Evolutionary conservation across 1,284 basidiomycete genomes (phyloP).

Genomic region (Apiotrichum mycotoxinovorans): DNA sequence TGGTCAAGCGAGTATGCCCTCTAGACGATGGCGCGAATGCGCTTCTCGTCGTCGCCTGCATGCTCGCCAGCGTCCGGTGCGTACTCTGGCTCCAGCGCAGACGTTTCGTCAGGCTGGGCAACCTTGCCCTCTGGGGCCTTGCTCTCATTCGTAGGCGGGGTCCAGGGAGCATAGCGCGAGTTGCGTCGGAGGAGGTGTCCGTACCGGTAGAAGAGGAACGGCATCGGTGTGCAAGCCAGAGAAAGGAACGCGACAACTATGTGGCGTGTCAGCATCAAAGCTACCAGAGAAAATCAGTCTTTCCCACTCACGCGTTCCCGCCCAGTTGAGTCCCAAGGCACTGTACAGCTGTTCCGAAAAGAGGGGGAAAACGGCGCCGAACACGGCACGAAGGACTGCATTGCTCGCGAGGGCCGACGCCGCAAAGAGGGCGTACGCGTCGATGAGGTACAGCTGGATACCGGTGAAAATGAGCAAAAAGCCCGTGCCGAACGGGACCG

Average conservation of each 20-base stretch:
- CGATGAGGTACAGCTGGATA: conserved; percentile 59
- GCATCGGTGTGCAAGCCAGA: conserved; percentile 58
- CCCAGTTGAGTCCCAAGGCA: conserved; percentile 44
- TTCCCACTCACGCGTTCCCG: conserved; percentile 40
- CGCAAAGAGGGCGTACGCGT: conserved; percentile 58
- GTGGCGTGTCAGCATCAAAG: conserved; percentile 19
- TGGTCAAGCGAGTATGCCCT: too few relatives aligned
- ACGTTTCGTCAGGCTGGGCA: conserved; percentile 18
- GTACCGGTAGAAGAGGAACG: conserved; percentile 53
- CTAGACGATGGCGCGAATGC: background rate
- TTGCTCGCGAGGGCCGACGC: conserved; percentile 67
- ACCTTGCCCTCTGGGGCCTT: conserved; percentile 1
- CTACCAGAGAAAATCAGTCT: background rate
- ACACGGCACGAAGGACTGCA: conserved; percentile 62
- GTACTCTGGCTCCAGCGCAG: conserved; percentile 36
- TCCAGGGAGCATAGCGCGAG: conserved; percentile 30
- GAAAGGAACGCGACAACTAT: conserved; percentile 60
- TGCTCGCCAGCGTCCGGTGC: conserved; percentile 34
- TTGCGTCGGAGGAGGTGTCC: conserved; percentile 43
- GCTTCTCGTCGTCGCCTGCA: background rate
- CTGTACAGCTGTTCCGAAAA: conserved; percentile 45
- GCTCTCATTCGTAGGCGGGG: background rate
- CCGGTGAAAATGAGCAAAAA: conserved; percentile 60
- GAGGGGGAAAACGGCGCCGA: conserved; percentile 53
- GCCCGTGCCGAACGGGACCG: conserved; percentile 61